Conservation (phyloP, 1,284 basidiomycete species). For the Sanghuangporus weigelae region DNA sequence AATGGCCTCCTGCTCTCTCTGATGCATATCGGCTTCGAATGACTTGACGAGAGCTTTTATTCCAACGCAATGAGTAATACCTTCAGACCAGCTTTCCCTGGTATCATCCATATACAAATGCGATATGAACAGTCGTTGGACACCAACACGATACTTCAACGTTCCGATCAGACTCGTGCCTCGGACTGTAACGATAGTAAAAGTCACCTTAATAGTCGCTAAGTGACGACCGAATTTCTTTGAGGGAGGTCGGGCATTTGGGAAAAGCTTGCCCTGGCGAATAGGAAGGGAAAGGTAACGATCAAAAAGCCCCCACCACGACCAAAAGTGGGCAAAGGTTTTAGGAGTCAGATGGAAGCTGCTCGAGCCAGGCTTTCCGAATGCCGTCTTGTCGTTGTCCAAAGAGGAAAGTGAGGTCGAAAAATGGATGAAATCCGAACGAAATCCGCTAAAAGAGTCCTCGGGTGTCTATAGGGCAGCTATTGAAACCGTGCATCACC, state of each 20-base stretch:
- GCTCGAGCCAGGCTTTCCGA: slow-evolving; percentile 41
- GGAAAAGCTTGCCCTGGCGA: slow-evolving; percentile 81
- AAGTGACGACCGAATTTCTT: slow-evolving; percentile 89
- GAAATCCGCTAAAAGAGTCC: slow-evolving; percentile 88
- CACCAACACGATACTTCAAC: slow-evolving; percentile 66
- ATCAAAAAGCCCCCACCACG: slow-evolving; percentile 89
- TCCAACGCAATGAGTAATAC: slow-evolving; percentile 78
- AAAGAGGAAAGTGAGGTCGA: slow-evolving; percentile 80
- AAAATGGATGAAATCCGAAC: slow-evolving; percentile 93
- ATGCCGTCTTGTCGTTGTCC: slow-evolving; percentile 25
- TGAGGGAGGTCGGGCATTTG: slow-evolving; percentile 63
- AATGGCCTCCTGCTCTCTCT: slow-evolving; percentile 79
- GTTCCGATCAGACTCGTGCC: background rate
- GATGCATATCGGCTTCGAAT: slow-evolving; percentile 90
- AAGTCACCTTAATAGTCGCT: slow-evolving; percentile 71
- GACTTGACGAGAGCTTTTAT: slow-evolving; percentile 78
- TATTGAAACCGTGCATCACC: background rate
- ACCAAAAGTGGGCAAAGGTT: slow-evolving; percentile 86
- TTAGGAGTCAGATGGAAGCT: slow-evolving; percentile 87
- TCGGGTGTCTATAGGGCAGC: slow-evolving; percentile 34
- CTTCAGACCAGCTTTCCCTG: slow-evolving; percentile 71
- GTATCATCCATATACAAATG: slow-evolving; percentile 86
- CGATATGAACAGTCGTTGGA: slow-evolving; percentile 79
- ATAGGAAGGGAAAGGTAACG: slow-evolving; percentile 79
- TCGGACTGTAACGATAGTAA: background rate